These are phyloP conservation scores for Primulina tabacum DNA, from an alignment of 257 asterid genomes.

Conservation along the genomic window DNA sequence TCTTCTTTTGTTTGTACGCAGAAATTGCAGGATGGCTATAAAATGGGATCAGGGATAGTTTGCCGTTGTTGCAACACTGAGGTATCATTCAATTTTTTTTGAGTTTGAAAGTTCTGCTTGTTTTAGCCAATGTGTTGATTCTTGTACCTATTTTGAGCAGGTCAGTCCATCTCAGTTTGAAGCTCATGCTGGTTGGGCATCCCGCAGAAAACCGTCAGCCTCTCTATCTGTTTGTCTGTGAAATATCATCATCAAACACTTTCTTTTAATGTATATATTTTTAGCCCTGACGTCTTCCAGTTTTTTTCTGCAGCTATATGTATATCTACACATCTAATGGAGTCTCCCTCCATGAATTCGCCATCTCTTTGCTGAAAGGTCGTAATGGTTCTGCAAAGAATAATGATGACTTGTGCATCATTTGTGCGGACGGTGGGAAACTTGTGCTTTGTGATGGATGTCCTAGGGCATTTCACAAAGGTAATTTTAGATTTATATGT, in stretches of 20 bases:
- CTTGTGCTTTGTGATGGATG: conserved; percentile 99
- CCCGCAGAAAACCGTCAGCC: conserved; percentile 93
- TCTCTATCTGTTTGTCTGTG: conserved; percentile 23
- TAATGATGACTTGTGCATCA: conserved; percentile 91
- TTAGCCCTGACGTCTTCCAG: conserved; percentile 26
- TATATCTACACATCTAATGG: conserved; percentile 96
- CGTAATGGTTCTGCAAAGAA: conserved; percentile 64
- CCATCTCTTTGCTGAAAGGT: conserved; percentile 78
- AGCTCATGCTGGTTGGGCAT: conserved; percentile 99
- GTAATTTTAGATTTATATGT: conserved; percentile 39
- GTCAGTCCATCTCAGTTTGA: conserved; percentile 96
- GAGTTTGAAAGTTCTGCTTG: conserved; percentile 19
- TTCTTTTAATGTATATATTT: conserved; percentile 11
- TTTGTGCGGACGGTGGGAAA: conserved; percentile 98
- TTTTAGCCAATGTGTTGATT: conserved; percentile 25
- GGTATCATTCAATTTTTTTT: conserved; percentile 44
- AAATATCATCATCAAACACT: conserved; percentile 18
- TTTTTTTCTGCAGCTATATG: conserved; percentile 67
- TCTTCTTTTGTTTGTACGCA: conserved; percentile 31
- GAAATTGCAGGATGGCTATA: conserved; percentile 90
- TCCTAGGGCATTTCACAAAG: conserved; percentile 99
- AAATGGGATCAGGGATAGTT: conserved; percentile 80
- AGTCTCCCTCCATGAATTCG: conserved; percentile 91
- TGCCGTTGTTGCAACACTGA: conserved; percentile 83
- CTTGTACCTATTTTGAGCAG: conserved; percentile 47